These are phyloP conservation scores for Solanum pennellii DNA, from an alignment of 257 asterid species.

Conservation along the genomic window DNA sequence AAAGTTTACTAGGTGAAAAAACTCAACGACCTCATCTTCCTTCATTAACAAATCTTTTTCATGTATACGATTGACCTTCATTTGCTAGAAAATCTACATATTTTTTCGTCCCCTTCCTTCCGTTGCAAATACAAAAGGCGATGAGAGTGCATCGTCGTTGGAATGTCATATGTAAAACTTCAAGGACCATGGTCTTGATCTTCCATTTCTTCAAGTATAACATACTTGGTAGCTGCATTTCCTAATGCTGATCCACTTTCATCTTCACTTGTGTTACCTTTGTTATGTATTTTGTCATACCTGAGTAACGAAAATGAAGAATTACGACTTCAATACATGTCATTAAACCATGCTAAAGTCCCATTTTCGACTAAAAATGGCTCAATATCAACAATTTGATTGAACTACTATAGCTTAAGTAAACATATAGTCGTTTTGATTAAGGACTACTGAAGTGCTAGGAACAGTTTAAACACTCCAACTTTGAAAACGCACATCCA, in stretches of 20 bases:
- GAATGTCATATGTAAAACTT: conserved; percentile 1
- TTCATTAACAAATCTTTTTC: not conserved
- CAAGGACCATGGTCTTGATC: conserved; percentile 46
- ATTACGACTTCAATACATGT: not conserved
- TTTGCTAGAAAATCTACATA: not conserved
- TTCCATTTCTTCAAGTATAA: conserved; percentile 73
- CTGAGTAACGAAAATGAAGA: conserved; percentile 14
- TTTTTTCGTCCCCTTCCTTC: not conserved
- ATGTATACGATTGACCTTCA: not conserved
- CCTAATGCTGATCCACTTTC: conserved; percentile 12
- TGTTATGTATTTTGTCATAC: conserved; percentile 54
- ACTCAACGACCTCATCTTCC: not conserved
- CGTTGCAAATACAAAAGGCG: not conserved
- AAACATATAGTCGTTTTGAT: too few species aligned
- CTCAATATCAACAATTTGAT: not conserved
- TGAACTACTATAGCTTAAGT: too few species aligned
- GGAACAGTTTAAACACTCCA: not conserved
- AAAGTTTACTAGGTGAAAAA: not conserved
- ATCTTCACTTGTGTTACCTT: conserved; percentile 30
- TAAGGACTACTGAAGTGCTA: too few species aligned
- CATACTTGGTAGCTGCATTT: conserved; percentile 44
- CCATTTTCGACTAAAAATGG: not conserved
- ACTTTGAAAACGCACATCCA: not conserved
- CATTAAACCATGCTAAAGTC: not conserved
- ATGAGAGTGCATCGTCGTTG: not conserved